Evolutionary conservation across 306 rosid genomes (phyloP).

Genomic region (Glycyrrhiza uralensis): DNA sequence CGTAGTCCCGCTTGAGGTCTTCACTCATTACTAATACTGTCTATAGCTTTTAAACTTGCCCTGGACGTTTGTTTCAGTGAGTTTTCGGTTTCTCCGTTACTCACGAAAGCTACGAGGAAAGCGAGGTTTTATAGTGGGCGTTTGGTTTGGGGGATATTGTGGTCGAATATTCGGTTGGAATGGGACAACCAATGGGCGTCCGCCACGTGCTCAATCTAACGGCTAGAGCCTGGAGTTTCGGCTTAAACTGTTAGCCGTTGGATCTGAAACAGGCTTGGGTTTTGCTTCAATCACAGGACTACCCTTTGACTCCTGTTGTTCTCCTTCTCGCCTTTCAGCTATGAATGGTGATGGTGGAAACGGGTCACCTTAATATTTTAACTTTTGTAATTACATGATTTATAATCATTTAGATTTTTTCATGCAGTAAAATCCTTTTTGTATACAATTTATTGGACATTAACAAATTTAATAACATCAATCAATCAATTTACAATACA

Average conservation of each 20-base stretch:
- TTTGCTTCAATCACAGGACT: neutral
- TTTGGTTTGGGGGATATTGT: neutral
- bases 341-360: neutral
- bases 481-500: too few species aligned
- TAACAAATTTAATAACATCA: too few species aligned
- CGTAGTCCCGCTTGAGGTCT: constrained; percentile 45
- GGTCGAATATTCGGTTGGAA: constrained; percentile 27
- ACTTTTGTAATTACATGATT: too few species aligned
- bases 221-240: neutral
- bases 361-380: too few species aligned
- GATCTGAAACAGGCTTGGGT: neutral
- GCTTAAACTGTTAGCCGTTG: neutral
- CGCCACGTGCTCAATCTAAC: constrained; percentile 17
- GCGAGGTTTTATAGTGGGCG: neutral
- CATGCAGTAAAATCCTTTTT: too few species aligned
- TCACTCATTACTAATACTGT: constrained; percentile 44
- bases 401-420: neutral
- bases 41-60: too few species aligned
- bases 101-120: neutral
- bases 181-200: neutral
- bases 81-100: neutral
- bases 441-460: too few species aligned
- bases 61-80: too few species aligned
- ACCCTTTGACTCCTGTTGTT: neutral
- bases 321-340: neutral